phyloP scores from a whole-genome alignment of 768 basidiomycete species.

The Tubosaeta sp. region DNA sequence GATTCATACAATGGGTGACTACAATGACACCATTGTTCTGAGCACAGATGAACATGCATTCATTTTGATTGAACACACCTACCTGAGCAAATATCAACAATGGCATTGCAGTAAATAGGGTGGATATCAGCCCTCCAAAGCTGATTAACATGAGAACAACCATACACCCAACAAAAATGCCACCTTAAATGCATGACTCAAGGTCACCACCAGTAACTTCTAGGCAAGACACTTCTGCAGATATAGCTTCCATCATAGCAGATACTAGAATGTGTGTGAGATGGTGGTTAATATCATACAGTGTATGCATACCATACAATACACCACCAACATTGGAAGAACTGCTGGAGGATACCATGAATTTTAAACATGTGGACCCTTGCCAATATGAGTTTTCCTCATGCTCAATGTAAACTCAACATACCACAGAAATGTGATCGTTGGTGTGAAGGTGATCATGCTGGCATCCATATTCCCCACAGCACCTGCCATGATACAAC shows the following conservation, averaged over 20 bases:
- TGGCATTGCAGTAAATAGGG: slow-evolving; percentile 79
- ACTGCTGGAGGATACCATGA: slow-evolving; percentile 63
- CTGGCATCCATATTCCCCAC: slow-evolving; percentile 71
- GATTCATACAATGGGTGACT: slow-evolving; percentile 80
- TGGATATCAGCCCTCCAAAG: too few relatives aligned
- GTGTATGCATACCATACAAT: slow-evolving; percentile 35
- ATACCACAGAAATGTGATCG: slow-evolving; percentile 78
- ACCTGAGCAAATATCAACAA: slow-evolving; percentile 74
- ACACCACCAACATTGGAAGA: slow-evolving; percentile 58
- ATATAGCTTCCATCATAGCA: too few relatives aligned
- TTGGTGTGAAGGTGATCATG: slow-evolving; percentile 62
- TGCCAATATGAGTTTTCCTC: not conserved
- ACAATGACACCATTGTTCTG: slow-evolving; percentile 81
- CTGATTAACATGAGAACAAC: too few relatives aligned
- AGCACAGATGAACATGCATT: not conserved
- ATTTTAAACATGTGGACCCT: slow-evolving; percentile 74
- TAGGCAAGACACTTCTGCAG: too few relatives aligned
- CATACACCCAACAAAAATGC: too few relatives aligned
- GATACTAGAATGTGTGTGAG: too few relatives aligned
- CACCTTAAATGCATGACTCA: too few relatives aligned
- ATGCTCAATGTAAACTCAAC: not conserved
- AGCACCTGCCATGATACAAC: slow-evolving; percentile 78
- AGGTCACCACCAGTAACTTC: too few relatives aligned
- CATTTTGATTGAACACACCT: not conserved
- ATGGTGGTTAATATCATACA: too few relatives aligned